These are phyloP conservation scores for Gracilariopsis chorda DNA, from an alignment of 23 red algal genomes.

Conservation along the genomic window DNA sequence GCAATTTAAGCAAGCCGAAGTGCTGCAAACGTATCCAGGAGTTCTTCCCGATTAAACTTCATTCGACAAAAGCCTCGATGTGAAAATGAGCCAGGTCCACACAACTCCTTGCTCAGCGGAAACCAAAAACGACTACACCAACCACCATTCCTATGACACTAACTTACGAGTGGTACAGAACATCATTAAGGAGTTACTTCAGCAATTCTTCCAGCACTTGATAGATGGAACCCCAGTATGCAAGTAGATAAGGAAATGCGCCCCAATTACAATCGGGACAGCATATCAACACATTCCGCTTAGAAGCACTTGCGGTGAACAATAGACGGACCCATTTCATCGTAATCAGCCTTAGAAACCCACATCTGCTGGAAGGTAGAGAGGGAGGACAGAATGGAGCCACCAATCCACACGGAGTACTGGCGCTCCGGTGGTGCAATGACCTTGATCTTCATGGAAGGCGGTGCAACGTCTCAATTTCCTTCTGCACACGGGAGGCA, in stretches of 20 bases:
- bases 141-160: background rate
- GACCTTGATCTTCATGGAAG: slow-evolving; percentile 97
- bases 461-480: slow-evolving; percentile 85
- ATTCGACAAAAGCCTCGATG: slow-evolving; percentile 26
- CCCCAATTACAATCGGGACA: background rate
- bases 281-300: slow-evolving; percentile 15
- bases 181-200: slow-evolving; percentile 37
- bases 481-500: slow-evolving; percentile 89
- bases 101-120: slow-evolving; percentile 4
- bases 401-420: slow-evolving; percentile 99
- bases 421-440: slow-evolving; percentile 98
- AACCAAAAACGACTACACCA: slow-evolving; percentile 22
- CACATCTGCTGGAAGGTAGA: slow-evolving; percentile 99
- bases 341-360: slow-evolving; percentile 95
- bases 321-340: slow-evolving; percentile 96
- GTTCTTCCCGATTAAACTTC: slow-evolving; percentile 24
- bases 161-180: slow-evolving; percentile 25
- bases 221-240: background rate
- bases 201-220: background rate
- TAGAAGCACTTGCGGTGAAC: slow-evolving; percentile 99
- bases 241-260: slow-evolving; percentile 3
- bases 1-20: slow-evolving; percentile 12
- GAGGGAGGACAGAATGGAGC: slow-evolving; percentile 90
- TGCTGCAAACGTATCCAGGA: slow-evolving; percentile 32
- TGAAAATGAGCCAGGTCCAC: slow-evolving; percentile 13